Base-by-base conservation (phyloP, 805 yeast genomes). In the Yamadazyma tumulicola region DNA sequence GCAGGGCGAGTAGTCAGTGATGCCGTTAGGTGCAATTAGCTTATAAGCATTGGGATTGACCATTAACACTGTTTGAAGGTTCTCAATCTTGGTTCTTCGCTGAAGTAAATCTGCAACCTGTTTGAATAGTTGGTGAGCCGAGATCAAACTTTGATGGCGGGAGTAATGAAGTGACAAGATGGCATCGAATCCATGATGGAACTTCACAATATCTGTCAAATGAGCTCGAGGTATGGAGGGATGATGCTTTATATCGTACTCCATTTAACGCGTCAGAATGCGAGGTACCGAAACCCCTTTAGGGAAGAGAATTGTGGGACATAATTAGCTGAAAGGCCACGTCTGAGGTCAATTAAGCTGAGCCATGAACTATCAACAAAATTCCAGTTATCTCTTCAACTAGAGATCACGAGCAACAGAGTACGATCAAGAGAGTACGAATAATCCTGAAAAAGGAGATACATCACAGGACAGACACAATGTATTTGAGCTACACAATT, bases 161-260 rank as follows among this genome's bases (percentile, higher is more conserved):
- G 67, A 38, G 32, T 50, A 65, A 39, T 66, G 64, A 5, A 67
- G 49, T 16, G 54, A 48, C 16, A 67, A 40, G 12, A 49, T 47
- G 15, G 52, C 52, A 35, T 66, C 71, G 6, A 65, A 52, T 7
- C 66, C 64, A 23, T 41, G 27, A 32, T 41, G 48, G 18, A 19
- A 18, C 14, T 38, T 27, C 3, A 18, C 15, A 7, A 38, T 26
- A 22, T 8, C 3, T 13, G 14, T 18, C 2, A 38, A 7, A 7
- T n/a, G 12, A 7, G 20, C 19, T 18, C 26, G 10, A 2, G 11
- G 9, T 2, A 38, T 8, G 17, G 7, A 13, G 10, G 38, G 38
- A 22, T 38, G 42, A 3, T n/a, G 18, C 4, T 13, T 13, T 17
- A 34, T 11, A 13, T 18, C 16, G 20, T 8, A n/a, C n/a, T n/a